Base-by-base conservation (phyloP, 495 filamentous ascomycete genomes). In the Penicillium goetzii region DNA sequence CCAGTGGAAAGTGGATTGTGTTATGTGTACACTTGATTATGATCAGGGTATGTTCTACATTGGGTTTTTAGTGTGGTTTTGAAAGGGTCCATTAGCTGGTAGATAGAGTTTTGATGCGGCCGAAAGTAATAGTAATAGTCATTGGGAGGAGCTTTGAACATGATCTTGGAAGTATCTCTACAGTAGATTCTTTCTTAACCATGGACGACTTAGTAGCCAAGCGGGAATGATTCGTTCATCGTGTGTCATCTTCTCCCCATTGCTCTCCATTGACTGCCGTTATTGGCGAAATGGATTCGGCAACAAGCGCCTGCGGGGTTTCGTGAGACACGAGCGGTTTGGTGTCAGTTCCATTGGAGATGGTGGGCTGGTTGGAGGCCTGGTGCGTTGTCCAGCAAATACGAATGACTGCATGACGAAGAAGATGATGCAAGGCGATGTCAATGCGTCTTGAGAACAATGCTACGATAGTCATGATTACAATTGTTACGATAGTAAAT, bases 1-100 rank as follows among this genome's bases (percentile, higher is more conserved):
- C 56, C 67, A 1, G 52, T 41, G 25, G 28, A 15, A 8, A 30
- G 49, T 4, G 53, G 59, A 21, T 71, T 69, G 19, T 77, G 71
- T 58, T 77, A 71, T 56, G 45, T 41, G 19, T 68, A 70, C 28
- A 61, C 65, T 28, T 65, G 40, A 65, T 26, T 40, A 7, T 52
- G 30, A 33, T 38, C 30, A 55, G 52, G 19, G 52, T 3, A 17
- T 9, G 11, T 15, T 25, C 5, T 32, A 32, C 3, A 32, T 36
- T 36, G 30, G 25, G 32, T 14, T 33, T 53, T 19, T 25, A 32
- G 26, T 50, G 14, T 50, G 19, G 17, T 25, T 25, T 47, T 4
- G 19, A 45, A 15, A 38, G 19, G 19, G 41, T 3, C 19, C 19
- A 4, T 47, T 11, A 23, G 43, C 10, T 47, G 25, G 1, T 21